Evolutionary conservation across 805 yeast genomes (phyloP), one percentile per base, ranked within the genome.

Genomic region (Tetrapisispora pingtungensis): DNA sequence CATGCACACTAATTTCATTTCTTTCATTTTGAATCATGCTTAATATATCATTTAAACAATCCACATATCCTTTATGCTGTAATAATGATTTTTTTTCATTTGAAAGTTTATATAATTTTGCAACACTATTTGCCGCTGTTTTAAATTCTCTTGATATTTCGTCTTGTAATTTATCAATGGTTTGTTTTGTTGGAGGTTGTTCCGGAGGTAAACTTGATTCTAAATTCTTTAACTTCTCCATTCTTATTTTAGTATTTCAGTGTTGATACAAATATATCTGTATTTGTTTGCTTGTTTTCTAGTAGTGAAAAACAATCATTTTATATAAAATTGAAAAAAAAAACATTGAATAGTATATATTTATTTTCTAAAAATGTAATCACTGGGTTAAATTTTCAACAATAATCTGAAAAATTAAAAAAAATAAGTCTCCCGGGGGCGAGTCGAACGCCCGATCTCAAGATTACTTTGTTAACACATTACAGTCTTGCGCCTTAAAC

Each of bases 101-200:
- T 8, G 85, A 75, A 5, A 80, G 60, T 36, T 85, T 63, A 52
- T 82, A 83, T 26, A 82, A 65, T 13, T 80, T 73, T 14, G 88
- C 81, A 26, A 82, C 85, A 7, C 84, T 74, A 49, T 80, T 75
- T 39, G 89, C 89, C 22, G 88, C 88, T 44, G 70, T 71, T 59
- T 79, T 81, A 65, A 82, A 83, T 52, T 80, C 84, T 36, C 68
- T 69, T 1, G 81, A 71, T 26, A 82, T 66, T 38, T 81, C 82
- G 36, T 62, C 65, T 47, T 71, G 74, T 38, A 80, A 62, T 26
- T 49, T 41, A 10, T 54, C 56, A 5, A 60, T 52, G 2, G 55
- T 55, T 34, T 57, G 59, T 19, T 50, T 48, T 8, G 62, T 57
- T 2, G 62, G 62, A 3, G 62, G 56, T 33, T 58, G 59, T 40